phyloP scores from a whole-genome alignment of 2,329 filamentous ascomycete species.

The Ascochyta fabae region DNA sequence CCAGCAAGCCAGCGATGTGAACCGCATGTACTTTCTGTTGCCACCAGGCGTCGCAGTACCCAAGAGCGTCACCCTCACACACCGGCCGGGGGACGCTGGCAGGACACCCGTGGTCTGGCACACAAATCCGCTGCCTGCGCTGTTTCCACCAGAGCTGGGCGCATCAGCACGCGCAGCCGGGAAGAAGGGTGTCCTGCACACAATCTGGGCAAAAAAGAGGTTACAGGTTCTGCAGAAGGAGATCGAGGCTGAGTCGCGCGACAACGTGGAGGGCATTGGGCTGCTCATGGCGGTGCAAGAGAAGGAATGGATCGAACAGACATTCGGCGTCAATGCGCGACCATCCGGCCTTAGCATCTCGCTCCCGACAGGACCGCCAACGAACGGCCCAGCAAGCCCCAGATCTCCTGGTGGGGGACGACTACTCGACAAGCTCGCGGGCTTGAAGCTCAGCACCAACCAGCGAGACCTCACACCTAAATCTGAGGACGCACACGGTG shows the following conservation, averaged over 20 bases:
- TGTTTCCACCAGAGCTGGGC: conserved; percentile 79
- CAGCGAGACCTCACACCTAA: conserved; percentile 66
- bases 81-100: conserved; percentile 54
- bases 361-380: conserved; percentile 47
- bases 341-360: conserved; percentile 50
- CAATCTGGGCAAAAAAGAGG: conserved; percentile 86
- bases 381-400: conserved; percentile 66
- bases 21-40: conserved; percentile 81
- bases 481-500: conserved; percentile 24
- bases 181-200: conserved; percentile 83
- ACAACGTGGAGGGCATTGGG: conserved; percentile 81
- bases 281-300: conserved; percentile 84
- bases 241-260: conserved; percentile 73
- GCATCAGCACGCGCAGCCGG: conserved; percentile 70
- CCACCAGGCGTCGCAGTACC: conserved; percentile 76
- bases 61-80: conserved; percentile 70
- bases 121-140: conserved; percentile 83
- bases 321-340: conserved; percentile 69
- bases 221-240: conserved; percentile 77
- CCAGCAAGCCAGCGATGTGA: conserved; percentile 56
- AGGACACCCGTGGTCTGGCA: conserved; percentile 58
- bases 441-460: conserved; percentile 78
- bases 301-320: conserved; percentile 82
- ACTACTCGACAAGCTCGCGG: conserved; percentile 79
- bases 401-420: conserved; percentile 69